Evolutionary conservation across 306 rosid species (phyloP).

Genomic region (Erythrophleum fordii): DNA sequence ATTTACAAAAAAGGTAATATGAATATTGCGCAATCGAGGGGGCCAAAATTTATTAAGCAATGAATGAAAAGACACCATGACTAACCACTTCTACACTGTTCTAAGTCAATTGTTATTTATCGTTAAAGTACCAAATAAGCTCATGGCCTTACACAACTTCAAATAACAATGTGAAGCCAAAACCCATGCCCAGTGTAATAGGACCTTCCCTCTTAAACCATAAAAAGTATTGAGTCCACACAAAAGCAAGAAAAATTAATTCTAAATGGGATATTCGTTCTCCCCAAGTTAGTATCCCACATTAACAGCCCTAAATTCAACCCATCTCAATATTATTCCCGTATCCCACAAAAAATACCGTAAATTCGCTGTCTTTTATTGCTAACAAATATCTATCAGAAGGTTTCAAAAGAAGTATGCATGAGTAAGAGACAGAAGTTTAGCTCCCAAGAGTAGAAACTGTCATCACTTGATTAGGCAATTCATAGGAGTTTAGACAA

Average conservation of each 20-base stretch:
- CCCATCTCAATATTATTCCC: neutral
- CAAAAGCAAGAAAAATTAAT: neutral
- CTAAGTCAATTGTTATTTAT: neutral
- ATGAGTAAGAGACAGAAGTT: neutral
- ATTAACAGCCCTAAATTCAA: constrained; percentile 1
- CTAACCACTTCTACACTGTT: neutral
- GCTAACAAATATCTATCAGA: neutral
- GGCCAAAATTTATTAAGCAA: neutral
- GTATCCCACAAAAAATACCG: neutral
- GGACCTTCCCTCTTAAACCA: neutral
- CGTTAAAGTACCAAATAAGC: constrained; percentile 7
- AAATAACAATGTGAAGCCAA: neutral
- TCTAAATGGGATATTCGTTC: neutral
- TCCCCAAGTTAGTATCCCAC: neutral
- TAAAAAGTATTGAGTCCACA: neutral
- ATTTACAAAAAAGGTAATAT: constrained; percentile 25
- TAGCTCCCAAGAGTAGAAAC: neutral
- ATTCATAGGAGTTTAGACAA: neutral
- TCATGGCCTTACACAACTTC: constrained; percentile 3
- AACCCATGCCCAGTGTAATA: neutral
- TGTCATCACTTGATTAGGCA: neutral
- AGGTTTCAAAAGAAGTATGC: neutral
- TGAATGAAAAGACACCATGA: neutral
- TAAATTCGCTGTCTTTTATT: neutral
- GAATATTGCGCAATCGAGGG: neutral